Percentiles rank a stretch among this genome's conserved stretches.
Evolutionary conservation across 148 eudicot species (phyloP).

Genomic region (Chenopodium formosanum): DNA sequence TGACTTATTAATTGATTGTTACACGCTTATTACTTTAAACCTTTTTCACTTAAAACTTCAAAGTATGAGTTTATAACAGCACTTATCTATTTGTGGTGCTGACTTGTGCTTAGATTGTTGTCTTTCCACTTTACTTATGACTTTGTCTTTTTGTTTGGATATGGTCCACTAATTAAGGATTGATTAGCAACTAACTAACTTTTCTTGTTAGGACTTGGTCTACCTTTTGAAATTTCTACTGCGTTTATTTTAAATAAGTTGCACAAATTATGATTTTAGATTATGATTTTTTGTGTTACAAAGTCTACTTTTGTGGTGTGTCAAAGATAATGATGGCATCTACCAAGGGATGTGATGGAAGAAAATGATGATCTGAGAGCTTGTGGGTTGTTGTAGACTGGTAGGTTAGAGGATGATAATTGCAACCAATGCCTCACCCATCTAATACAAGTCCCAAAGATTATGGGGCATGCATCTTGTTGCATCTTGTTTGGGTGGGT

Average conservation of each 20-base stretch:
- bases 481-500: neutral
- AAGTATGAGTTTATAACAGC: conserved; percentile 14
- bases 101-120: conserved; percentile 12
- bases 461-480: conserved; percentile 4
- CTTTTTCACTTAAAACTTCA: neutral
- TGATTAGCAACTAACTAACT: conserved; percentile 1
- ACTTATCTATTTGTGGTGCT: conserved; percentile 10
- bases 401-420: neutral
- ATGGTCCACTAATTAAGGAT: conserved; percentile 24
- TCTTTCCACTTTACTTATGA: conserved; percentile 17
- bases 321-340: conserved; percentile 15
- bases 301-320: conserved; percentile 12
- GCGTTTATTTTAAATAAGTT: conserved; percentile 7
- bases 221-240: conserved; percentile 7
- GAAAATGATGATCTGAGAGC: conserved; percentile 3
- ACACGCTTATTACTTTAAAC: conserved; percentile 5
- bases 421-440: neutral
- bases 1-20: neutral
- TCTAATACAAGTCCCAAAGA: neutral
- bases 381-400: neutral
- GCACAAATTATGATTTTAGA: neutral
- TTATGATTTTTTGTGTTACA: neutral
- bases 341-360: conserved; percentile 11
- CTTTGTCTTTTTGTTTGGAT: conserved; percentile 19
- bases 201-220: conserved; percentile 11